Evolutionary conservation across 2,329 filamentous ascomycete genomes (phyloP), one percentile per base, ranked within the genome.

Genomic region (Aureobasidium sp.): DNA sequence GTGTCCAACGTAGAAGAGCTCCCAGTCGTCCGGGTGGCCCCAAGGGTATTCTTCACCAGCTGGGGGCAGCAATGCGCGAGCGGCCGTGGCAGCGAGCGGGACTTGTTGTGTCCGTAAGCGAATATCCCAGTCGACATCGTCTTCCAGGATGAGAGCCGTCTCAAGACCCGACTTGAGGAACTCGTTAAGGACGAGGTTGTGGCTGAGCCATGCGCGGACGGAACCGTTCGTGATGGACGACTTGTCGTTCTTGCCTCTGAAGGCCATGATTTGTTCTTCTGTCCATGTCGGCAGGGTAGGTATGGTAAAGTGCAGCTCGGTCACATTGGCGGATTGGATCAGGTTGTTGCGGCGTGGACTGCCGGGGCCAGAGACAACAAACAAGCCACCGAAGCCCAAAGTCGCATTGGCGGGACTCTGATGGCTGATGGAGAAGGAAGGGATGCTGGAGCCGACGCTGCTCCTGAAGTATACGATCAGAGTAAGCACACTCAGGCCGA

Each of bases 101-200:
- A 76, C 69, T 63, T 78, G 76, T 29, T 70, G 62, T 62, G 73
- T 77, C 55, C 76, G 75, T 29, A 78, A 70, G 51, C 73, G 76
- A 37, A 78, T 74, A 64, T 78, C 76, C 73, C 74, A 78, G 63
- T 78, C 76, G 31, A 78, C 75, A 63, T 78, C 76, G 67, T 78
- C 76, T 69, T 78, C 76, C 34, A 78, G 69, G 31, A 78, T 75
- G 37, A 78, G 69, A 1, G 73, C 75, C 0, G 76, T 77, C 63
- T 76, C 74, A 17, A 73, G 70, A 44, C 71, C 72, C 47, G 74
- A 77, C n/a, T 73, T 69, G 27, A 78, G 69, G 66, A 78, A 78
- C 70, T 69, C 72, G 61, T 65, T 69, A 53, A 78, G 64, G 5
- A 72, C 72, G 61, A 74, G 70, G 49, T 76, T 67, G 66, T 78